Evolutionary conservation across 305 asterid genomes (phyloP).

Genomic region (Solanum hybrid): DNA sequence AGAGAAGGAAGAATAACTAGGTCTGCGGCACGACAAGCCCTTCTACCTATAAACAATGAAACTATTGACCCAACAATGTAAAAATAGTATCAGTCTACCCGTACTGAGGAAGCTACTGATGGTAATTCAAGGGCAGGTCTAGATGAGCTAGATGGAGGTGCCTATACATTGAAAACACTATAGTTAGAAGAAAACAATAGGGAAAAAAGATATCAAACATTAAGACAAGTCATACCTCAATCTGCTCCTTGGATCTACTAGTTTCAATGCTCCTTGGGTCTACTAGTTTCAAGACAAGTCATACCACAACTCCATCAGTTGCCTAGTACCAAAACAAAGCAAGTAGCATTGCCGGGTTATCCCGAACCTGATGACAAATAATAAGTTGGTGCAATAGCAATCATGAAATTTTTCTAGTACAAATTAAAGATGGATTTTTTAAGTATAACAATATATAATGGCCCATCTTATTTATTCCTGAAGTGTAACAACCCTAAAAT

Average conservation of each 20-base stretch:
- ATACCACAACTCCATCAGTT: conserved; percentile 56
- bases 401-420: not conserved
- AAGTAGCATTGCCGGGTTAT: conserved; percentile 87
- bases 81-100: conserved; percentile 37
- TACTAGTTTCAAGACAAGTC: too few species aligned
- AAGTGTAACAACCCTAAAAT: not conserved
- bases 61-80: conserved; percentile 3
- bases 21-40: not conserved
- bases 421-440: not conserved
- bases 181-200: conserved; percentile 1
- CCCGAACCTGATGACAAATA: conserved; percentile 41
- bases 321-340: conserved; percentile 97
- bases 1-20: not conserved
- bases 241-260: conserved; percentile 68
- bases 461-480: not conserved
- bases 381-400: not conserved
- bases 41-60: not conserved
- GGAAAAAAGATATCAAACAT: not conserved
- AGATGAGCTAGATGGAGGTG: conserved; percentile 31
- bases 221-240: conserved; percentile 45
- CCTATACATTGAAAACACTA: conserved; percentile 32
- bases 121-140: conserved; percentile 56
- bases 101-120: conserved; percentile 36
- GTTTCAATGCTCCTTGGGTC: conserved; percentile 25
- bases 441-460: not conserved